Conservation (phyloP, 1,284 basidiomycete genomes). For the Microbotryum lychnidis-dioicae region DNA sequence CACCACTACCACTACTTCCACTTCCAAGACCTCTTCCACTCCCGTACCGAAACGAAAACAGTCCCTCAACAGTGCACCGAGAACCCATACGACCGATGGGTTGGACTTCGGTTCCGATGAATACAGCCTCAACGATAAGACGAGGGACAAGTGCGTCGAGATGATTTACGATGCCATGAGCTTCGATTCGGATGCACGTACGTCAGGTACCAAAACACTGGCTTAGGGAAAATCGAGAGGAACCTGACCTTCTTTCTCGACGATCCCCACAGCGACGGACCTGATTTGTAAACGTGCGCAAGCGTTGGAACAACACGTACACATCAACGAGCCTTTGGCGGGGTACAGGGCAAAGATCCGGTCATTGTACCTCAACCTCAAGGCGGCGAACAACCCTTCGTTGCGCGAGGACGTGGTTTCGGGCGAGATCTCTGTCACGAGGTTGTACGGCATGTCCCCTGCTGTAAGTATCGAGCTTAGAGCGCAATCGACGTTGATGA, state of each 20-base stretch:
- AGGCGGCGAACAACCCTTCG: slow-evolving; percentile 87
- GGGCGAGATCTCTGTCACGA: slow-evolving; percentile 75
- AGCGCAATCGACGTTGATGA: not conserved
- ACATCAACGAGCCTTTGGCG: slow-evolving; percentile 37
- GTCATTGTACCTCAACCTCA: slow-evolving; percentile 82
- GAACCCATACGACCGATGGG: slow-evolving; percentile 62
- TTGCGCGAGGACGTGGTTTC: slow-evolving; percentile 75
- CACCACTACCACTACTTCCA: slow-evolving; percentile 7
- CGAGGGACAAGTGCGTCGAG: slow-evolving; percentile 79
- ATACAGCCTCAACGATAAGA: slow-evolving; percentile 53
- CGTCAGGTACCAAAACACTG: slow-evolving; percentile 42
- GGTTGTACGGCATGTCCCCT: slow-evolving; percentile 38
- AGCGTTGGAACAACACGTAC: slow-evolving; percentile 22
- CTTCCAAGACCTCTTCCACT: not conserved
- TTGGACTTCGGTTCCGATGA: slow-evolving; percentile 49
- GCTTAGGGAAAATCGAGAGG: slow-evolving; percentile 36
- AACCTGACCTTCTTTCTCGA: slow-evolving; percentile 45
- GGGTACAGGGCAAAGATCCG: slow-evolving; percentile 80
- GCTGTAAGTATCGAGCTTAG: slow-evolving; percentile 3
- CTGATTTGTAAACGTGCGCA: slow-evolving; percentile 20
- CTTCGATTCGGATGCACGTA: slow-evolving; percentile 72
- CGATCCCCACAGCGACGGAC: slow-evolving; percentile 32
- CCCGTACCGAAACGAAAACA: not conserved
- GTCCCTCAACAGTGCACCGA: slow-evolving; percentile 42
- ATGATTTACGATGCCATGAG: slow-evolving; percentile 87